Evolutionary conservation across 2,329 filamentous ascomycete genomes (phyloP).

Genomic region (Domatiomyces globalis): DNA sequence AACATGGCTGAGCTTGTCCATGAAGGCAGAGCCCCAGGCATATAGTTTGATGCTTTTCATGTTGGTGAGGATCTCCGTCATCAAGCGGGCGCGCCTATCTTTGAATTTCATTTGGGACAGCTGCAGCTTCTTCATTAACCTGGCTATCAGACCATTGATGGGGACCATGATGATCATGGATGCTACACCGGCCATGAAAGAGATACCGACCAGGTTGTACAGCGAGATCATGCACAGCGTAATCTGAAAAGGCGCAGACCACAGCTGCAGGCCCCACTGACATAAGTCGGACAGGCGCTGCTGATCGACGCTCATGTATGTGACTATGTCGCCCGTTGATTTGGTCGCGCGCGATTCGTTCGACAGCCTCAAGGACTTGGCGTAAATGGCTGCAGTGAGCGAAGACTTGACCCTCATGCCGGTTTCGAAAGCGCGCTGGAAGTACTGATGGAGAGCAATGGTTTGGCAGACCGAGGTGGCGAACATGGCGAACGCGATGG

Average conservation of each 20-base stretch:
- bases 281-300: conserved; percentile 89
- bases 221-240: conserved; percentile 87
- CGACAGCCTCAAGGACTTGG: conserved; percentile 76
- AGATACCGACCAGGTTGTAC: conserved; percentile 85
- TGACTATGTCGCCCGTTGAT: conserved; percentile 94
- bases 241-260: conserved; percentile 97
- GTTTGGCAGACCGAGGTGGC: conserved; percentile 74
- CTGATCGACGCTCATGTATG: conserved; percentile 97
- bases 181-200: conserved; percentile 87
- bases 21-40: conserved; percentile 92
- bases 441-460: conserved; percentile 87
- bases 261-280: conserved; percentile 87
- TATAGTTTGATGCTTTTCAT: conserved; percentile 99
- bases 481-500: conserved; percentile 89
- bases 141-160: conserved; percentile 80
- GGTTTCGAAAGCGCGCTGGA: conserved; percentile 84
- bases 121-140: conserved; percentile 85
- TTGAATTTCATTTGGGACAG: conserved; percentile 99
- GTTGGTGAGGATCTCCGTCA: conserved; percentile 96
- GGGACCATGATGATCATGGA: conserved; percentile 98
- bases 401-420: conserved; percentile 95
- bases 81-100: conserved; percentile 77
- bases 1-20: conserved; percentile 92
- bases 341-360: conserved; percentile 83
- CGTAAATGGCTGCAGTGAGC: conserved; percentile 79